These are phyloP conservation scores for Lactarius vividus DNA, from an alignment of 768 basidiomycete species.

Conservation along the genomic window DNA sequence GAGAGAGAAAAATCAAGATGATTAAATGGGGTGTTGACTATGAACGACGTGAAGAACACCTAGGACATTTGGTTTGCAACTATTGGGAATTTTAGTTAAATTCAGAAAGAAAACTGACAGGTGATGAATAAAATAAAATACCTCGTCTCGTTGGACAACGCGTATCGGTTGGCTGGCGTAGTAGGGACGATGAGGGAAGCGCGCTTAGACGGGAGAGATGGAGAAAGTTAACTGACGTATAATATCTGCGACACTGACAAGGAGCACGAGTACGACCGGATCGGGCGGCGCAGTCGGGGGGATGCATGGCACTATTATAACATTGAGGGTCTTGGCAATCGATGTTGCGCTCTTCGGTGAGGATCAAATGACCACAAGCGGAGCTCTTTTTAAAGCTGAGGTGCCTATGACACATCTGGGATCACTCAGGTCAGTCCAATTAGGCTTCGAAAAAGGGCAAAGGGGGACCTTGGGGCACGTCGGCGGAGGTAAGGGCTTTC, in stretches of 20 bases:
- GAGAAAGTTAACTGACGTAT: slow-evolving; percentile 37
- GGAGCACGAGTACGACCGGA: slow-evolving; percentile 17
- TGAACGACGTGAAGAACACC: slow-evolving; percentile 7
- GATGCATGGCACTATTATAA: slow-evolving; percentile 49
- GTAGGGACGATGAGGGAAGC: slow-evolving; percentile 4
- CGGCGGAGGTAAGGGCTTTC: slow-evolving; percentile 27
- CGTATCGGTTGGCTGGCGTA: slow-evolving; percentile 53
- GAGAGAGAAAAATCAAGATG: neutral
- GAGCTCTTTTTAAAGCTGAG: slow-evolving; percentile 51
- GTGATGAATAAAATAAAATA: slow-evolving; percentile 31
- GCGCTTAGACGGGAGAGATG: slow-evolving; percentile 9
- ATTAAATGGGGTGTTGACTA: neutral
- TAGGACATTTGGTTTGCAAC: slow-evolving; percentile 11
- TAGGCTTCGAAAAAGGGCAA: slow-evolving; percentile 15
- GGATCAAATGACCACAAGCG: slow-evolving; percentile 56
- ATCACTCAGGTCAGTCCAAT: neutral
- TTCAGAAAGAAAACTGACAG: neutral
- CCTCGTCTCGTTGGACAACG: slow-evolving; percentile 40
- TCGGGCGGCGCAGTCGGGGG: slow-evolving; percentile 41
- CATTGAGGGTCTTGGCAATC: slow-evolving; percentile 55
- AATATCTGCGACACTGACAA: slow-evolving; percentile 54
- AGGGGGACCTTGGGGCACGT: slow-evolving; percentile 16
- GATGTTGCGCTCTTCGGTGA: slow-evolving; percentile 41
- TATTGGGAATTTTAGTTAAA: neutral
- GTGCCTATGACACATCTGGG: slow-evolving; percentile 61